These are phyloP conservation scores for Candida glaebosa DNA, from an alignment of 805 yeast species.

Conservation along the genomic window DNA sequence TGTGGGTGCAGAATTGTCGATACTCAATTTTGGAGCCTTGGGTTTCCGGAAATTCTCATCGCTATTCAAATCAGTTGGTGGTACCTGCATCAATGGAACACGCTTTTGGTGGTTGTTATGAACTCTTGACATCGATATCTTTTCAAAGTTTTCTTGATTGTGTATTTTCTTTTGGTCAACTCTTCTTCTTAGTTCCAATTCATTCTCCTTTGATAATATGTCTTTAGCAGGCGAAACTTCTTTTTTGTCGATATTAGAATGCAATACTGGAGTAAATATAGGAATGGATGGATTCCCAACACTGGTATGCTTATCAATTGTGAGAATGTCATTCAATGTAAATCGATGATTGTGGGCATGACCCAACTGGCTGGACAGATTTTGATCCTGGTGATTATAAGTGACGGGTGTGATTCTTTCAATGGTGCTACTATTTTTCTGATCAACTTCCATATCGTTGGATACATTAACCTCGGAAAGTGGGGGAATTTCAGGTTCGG, in stretches of 20 bases:
- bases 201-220: slow-evolving; percentile 14
- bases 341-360: neutral
- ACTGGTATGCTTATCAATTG: neutral
- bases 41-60: slow-evolving; percentile 30
- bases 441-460: neutral
- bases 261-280: neutral
- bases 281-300: neutral
- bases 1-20: neutral
- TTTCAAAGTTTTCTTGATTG: slow-evolving; percentile 8
- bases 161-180: slow-evolving; percentile 22
- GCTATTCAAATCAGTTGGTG: slow-evolving; percentile 13
- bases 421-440: neutral
- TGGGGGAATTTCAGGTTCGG: neutral
- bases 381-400: neutral
- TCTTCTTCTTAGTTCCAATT: slow-evolving; percentile 20
- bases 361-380: neutral
- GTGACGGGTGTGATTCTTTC: neutral
- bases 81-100: slow-evolving; percentile 7
- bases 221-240: neutral
- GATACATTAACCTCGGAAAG: neutral
- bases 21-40: slow-evolving; percentile 19
- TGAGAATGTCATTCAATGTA: neutral
- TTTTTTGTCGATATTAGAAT: neutral
- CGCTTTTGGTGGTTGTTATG: slow-evolving; percentile 1
- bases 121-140: neutral